phyloP scores from a whole-genome alignment of 148 eudicot species.

The Vaccinium darrowii region DNA sequence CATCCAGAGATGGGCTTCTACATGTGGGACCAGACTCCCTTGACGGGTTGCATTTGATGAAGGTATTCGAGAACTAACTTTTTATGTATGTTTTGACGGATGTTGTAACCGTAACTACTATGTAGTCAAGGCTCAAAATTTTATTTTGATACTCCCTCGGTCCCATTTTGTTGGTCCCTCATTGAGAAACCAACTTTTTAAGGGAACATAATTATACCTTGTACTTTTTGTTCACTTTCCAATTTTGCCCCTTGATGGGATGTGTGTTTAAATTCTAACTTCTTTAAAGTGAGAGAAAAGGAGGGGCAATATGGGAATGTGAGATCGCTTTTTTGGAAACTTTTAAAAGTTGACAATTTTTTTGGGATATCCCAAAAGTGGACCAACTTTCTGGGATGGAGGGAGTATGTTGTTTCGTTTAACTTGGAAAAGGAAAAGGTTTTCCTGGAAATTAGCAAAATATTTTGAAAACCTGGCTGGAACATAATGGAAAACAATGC shows the following conservation, averaged over 20 bases:
- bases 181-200: too few relatives aligned
- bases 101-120: neutral
- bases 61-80: conserved; percentile 35
- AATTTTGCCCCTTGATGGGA: too few relatives aligned
- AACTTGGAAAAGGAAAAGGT: neutral
- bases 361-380: too few relatives aligned
- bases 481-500: neutral
- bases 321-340: too few relatives aligned
- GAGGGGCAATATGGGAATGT: too few relatives aligned
- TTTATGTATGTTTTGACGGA: neutral
- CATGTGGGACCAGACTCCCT: conserved; percentile 38
- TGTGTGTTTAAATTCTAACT: too few relatives aligned
- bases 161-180: too few relatives aligned
- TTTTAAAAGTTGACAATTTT: too few relatives aligned
- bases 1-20: conserved; percentile 51
- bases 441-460: neutral
- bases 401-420: neutral
- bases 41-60: conserved; percentile 50
- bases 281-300: too few relatives aligned
- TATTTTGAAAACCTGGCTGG: neutral
- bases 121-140: neutral
- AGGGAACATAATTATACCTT: too few relatives aligned
- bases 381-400: too few relatives aligned
- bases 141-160: neutral
- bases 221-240: too few relatives aligned